These are phyloP conservation scores for Cucurbita maxima DNA, from an alignment of 306 rosid genomes.

Conservation along the genomic window DNA sequence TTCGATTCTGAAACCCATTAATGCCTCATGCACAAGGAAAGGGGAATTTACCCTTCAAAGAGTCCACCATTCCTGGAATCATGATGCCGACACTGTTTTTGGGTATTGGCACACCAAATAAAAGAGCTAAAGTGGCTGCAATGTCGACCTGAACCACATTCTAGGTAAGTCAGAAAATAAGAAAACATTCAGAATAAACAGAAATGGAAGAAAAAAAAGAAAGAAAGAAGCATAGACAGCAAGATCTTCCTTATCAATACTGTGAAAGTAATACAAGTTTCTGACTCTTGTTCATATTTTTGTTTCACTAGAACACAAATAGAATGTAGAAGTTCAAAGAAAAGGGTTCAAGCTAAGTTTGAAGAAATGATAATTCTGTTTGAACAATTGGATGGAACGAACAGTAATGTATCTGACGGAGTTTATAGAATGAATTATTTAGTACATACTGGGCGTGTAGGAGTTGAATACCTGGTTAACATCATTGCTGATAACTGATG, in stretches of 20 bases:
- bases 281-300: background rate
- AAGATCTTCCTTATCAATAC: background rate
- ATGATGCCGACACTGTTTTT: constrained; percentile 72
- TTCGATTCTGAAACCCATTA: background rate
- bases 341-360: background rate
- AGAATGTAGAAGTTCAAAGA: background rate
- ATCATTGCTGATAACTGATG: constrained; percentile 19
- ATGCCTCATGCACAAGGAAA: constrained; percentile 5
- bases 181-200: background rate
- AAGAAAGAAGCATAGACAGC: background rate
- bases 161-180: background rate
- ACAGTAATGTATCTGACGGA: background rate
- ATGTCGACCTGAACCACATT: constrained; percentile 58
- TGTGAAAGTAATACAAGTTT: background rate
- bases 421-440: background rate
- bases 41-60: constrained; percentile 37
- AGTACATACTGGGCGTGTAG: background rate
- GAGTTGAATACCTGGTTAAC: constrained; percentile 53
- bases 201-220: background rate
- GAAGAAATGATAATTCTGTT: background rate
- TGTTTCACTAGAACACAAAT: background rate
- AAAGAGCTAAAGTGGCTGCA: constrained; percentile 70
- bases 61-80: constrained; percentile 35
- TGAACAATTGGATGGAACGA: background rate
- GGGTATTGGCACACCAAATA: constrained; percentile 89